These are phyloP conservation scores for Podila epicladia DNA, from an alignment of 192 early-diverging fungal genomes.

Conservation along the genomic window DNA sequence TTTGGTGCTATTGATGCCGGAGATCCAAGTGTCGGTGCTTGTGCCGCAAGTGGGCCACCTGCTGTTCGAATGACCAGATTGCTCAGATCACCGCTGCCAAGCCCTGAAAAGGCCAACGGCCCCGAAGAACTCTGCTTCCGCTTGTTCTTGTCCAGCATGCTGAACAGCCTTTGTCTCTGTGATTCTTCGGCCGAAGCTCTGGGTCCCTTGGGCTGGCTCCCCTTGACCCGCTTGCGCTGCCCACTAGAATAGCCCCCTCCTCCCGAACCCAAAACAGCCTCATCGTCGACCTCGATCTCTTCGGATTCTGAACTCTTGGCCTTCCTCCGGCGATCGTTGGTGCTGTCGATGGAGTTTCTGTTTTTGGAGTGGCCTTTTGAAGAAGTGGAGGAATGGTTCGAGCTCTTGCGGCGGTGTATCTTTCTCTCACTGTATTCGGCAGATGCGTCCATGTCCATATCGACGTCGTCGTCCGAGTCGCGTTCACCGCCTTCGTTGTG, in stretches of 20 bases:
- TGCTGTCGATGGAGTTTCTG: slow-evolving; percentile 8
- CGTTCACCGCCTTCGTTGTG: slow-evolving; percentile 4
- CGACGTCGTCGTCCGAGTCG: slow-evolving; percentile 17
- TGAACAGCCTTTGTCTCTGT: slow-evolving; percentile 31
- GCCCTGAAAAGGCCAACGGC: not conserved
- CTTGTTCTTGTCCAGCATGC: slow-evolving; percentile 33
- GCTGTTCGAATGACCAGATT: slow-evolving; percentile 34
- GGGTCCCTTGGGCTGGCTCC: not conserved
- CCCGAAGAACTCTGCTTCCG: slow-evolving; percentile 16
- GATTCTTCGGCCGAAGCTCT: slow-evolving; percentile 35
- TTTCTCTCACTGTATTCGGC: slow-evolving; percentile 17
- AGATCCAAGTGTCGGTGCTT: not conserved
- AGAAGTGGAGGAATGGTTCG: slow-evolving; percentile 2
- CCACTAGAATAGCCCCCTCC: not conserved
- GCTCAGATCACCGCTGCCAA: slow-evolving; percentile 27
- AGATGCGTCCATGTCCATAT: slow-evolving; percentile 10
- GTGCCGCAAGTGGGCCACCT: slow-evolving; percentile 10
- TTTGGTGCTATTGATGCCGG: slow-evolving; percentile 2
- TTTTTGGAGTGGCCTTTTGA: slow-evolving; percentile 9
- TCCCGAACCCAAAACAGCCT: slow-evolving; percentile 29
- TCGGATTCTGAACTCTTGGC: slow-evolving; percentile 32
- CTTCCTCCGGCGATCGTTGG: slow-evolving; percentile 17
- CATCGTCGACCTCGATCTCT: slow-evolving; percentile 47
- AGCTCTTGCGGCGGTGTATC: not conserved
- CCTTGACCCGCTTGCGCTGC: slow-evolving; percentile 24